These are phyloP conservation scores for Solanum bukasovii DNA, from an alignment of 257 asterid species.

Conservation along the genomic window DNA sequence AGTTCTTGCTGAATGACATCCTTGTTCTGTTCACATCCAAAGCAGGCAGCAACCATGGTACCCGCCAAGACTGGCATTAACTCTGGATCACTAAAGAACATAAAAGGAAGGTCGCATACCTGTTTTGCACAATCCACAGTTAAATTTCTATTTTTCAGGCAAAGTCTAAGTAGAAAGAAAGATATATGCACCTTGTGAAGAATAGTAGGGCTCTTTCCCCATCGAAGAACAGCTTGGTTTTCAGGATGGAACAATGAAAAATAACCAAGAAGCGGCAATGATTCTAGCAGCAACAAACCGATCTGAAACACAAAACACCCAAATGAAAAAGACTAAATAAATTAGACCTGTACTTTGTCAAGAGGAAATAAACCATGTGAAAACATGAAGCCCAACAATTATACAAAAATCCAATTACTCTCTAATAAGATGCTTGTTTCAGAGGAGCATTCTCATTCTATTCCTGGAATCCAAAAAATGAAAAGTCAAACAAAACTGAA, in stretches of 20 bases:
- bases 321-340: background rate
- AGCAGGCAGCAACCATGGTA: conserved; percentile 75
- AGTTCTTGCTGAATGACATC: conserved; percentile 91
- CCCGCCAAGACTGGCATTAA: conserved; percentile 87
- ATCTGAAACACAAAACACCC: conserved; percentile 30
- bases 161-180: background rate
- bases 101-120: conserved; percentile 95
- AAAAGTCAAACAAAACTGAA: background rate
- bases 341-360: background rate
- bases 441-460: background rate
- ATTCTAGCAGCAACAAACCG: conserved; percentile 73
- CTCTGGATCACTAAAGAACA: conserved; percentile 89
- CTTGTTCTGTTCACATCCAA: conserved; percentile 88
- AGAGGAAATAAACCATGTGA: background rate
- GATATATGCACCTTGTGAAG: conserved; percentile 73
- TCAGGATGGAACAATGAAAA: conserved; percentile 77
- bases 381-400: background rate
- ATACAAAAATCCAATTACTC: background rate
- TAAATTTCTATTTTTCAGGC: conserved; percentile 8
- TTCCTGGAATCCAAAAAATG: background rate
- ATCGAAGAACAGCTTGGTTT: conserved; percentile 94
- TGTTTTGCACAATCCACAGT: conserved; percentile 14
- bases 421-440: background rate
- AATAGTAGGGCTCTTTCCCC: conserved; percentile 99
- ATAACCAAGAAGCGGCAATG: conserved; percentile 81